Evolutionary conservation across 768 basidiomycete genomes (phyloP), one percentile per base, ranked within the genome.

Genomic region (Russula brevipes): DNA sequence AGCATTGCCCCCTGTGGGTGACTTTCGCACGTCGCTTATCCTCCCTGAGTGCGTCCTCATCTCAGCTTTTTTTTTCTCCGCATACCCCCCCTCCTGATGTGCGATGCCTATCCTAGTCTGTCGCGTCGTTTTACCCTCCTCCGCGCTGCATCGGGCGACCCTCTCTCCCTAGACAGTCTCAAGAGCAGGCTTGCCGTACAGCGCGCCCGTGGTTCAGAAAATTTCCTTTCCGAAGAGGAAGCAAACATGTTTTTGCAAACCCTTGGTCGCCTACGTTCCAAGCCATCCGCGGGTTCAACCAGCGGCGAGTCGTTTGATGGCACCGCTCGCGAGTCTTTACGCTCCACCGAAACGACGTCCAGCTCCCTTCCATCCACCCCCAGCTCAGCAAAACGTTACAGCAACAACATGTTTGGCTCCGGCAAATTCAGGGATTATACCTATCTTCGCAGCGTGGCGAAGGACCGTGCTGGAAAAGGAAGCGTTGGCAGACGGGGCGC

Each of bases 11-110:
- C 81, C 87, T 9, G 76, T 80, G 49, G 84, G 82, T 77, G 85
- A 91, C 74, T 94, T 94, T 77, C 87, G 91, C 70, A 91, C 91
- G 36, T 91, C 90, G 63, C 81, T 88, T 71, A 91, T 94, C 69
- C 76, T 94, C 54, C 89, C 89, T 73, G 89, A 88, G 91, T 94
- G 75, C 77, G 88, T 79, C 46, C 65, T 54, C 52, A 46, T 14
- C 57, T 35, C 67, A 63, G 62, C 49, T 54, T 39, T 42, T 45
- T 69, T 54, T 68, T 61, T 65, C 58, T 53, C 6, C 33, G 17
- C 63, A 35, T 24, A 30, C 8, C 11, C 30, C 39, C 17, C 12
- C 36, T 24, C 47, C 54, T 49, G 57, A 63, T 56, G 61, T 38
- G n/a, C 17, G 45, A 57, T 57, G 59, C 38, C 38, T 2, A 45